These are phyloP conservation scores for Cydonia oblonga DNA, from an alignment of 331 rosid species.

Conservation along the genomic window DNA sequence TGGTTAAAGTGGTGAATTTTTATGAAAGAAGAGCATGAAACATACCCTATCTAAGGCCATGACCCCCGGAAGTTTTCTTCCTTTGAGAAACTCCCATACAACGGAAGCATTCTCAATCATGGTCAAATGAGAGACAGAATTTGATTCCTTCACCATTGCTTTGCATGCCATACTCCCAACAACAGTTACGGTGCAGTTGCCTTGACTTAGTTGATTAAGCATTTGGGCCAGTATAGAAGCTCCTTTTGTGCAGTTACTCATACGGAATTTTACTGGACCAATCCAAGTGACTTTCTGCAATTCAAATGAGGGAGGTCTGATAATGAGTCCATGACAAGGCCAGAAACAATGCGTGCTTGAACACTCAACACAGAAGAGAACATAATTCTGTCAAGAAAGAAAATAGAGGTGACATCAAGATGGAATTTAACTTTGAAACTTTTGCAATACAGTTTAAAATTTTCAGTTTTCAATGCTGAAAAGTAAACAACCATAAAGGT, in stretches of 20 bases:
- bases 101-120: conserved; percentile 63
- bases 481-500: neutral
- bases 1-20: neutral
- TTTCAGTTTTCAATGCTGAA: neutral
- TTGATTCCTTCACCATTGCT: conserved; percentile 39
- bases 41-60: conserved; percentile 69
- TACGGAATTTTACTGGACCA: conserved; percentile 62
- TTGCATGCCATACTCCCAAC: conserved; percentile 58
- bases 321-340: neutral
- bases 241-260: conserved; percentile 30
- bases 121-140: conserved; percentile 27
- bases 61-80: conserved; percentile 81
- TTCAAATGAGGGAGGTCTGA: neutral
- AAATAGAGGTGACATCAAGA: conserved; percentile 1
- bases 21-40: neutral
- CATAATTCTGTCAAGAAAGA: neutral
- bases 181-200: conserved; percentile 44
- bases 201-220: conserved; percentile 40
- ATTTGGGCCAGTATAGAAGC: conserved; percentile 54
- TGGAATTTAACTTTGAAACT: neutral
- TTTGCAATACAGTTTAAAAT: neutral
- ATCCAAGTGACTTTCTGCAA: conserved; percentile 72
- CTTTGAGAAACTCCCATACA: conserved; percentile 86
- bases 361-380: neutral
- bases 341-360: neutral